These are phyloP conservation scores for Sporothrix inflata DNA, from an alignment of 2,329 filamentous ascomycete species.

Conservation along the genomic window DNA sequence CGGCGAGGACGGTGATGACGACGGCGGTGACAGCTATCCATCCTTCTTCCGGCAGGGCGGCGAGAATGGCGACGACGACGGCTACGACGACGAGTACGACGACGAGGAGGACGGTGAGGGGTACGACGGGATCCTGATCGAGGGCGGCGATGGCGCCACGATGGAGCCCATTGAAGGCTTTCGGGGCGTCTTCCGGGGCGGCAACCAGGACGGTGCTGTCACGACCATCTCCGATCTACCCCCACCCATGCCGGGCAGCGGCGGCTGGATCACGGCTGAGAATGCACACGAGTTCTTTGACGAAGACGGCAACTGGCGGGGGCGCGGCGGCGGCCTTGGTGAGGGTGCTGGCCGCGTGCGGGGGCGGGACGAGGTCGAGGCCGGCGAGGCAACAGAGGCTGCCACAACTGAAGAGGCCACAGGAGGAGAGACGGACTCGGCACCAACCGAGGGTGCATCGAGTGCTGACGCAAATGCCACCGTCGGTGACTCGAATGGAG, in stretches of 20 bases:
- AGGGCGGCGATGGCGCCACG: conserved; percentile 49
- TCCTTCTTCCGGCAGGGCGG: conserved; percentile 61
- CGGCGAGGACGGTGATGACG: conserved; percentile 61
- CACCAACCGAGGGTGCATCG: not conserved
- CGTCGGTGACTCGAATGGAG: conserved; percentile 31
- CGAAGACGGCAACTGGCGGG: conserved; percentile 77
- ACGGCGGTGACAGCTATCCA: conserved; percentile 53
- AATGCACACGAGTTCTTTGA: conserved; percentile 87
- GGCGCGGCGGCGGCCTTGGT: conserved; percentile 56
- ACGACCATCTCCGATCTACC: conserved; percentile 55
- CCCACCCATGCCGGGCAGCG: conserved; percentile 72
- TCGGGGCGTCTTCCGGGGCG: conserved; percentile 56
- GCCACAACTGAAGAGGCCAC: not conserved
- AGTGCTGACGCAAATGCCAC: not conserved
- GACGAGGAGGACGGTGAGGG: conserved; percentile 62
- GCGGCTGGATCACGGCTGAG: conserved; percentile 87
- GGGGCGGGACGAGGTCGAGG: conserved; percentile 57
- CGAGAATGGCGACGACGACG: conserved; percentile 56
- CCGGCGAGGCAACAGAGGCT: conserved; percentile 37
- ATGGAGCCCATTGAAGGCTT: conserved; percentile 60
- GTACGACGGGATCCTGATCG: conserved; percentile 59
- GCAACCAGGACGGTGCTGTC: conserved; percentile 42
- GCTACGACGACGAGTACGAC: conserved; percentile 49
- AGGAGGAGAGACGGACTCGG: conserved; percentile 35
- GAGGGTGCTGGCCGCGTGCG: conserved; percentile 66